Conservation (phyloP, 805 yeast genomes). For the Ogataea pilisensis region DNA sequence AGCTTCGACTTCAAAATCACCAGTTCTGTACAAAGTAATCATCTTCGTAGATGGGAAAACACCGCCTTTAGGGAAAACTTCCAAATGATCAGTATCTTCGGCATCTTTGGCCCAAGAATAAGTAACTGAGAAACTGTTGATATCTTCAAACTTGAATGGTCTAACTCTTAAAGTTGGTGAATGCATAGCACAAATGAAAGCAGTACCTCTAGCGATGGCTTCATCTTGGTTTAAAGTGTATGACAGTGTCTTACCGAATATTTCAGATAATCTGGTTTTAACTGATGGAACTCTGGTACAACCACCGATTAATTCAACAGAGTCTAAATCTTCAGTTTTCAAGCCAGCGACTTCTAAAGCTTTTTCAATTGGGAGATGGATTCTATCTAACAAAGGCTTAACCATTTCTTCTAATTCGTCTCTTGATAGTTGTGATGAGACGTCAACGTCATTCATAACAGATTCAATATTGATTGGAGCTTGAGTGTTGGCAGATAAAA, state of each 20-base stretch:
- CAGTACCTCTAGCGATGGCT: slow-evolving; percentile 98
- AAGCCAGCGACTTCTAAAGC: slow-evolving; percentile 83
- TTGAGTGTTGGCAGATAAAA: slow-evolving; percentile 88
- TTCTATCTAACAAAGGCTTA: slow-evolving; percentile 72
- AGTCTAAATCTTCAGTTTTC: slow-evolving; percentile 69
- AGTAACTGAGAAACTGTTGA: slow-evolving; percentile 87
- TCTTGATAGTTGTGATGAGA: slow-evolving; percentile 81
- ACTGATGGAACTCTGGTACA: slow-evolving; percentile 95
- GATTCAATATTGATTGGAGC: slow-evolving; percentile 97
- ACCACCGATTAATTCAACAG: slow-evolving; percentile 96
- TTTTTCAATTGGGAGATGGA: slow-evolving; percentile 69
- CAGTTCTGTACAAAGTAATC: slow-evolving; percentile 87
- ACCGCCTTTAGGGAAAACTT: slow-evolving; percentile 95
- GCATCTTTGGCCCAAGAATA: slow-evolving; percentile 93
- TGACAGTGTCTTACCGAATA: slow-evolving; percentile 82
- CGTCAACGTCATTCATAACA: slow-evolving; percentile 96
- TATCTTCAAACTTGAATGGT: slow-evolving; percentile 97
- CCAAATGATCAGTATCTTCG: slow-evolving; percentile 87
- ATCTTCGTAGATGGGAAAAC: slow-evolving; percentile 92
- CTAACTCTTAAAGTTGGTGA: slow-evolving; percentile 98
- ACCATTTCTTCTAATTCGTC: slow-evolving; percentile 90
- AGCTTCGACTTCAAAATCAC: slow-evolving; percentile 84
- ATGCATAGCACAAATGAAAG: slow-evolving; percentile 97
- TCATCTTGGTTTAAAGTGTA: slow-evolving; percentile 98
- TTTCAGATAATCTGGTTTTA: slow-evolving; percentile 73